Evolutionary conservation across 1,284 basidiomycete species (phyloP), one percentile per base, ranked within the genome.

Genomic region (Ceratobasidium sp.): DNA sequence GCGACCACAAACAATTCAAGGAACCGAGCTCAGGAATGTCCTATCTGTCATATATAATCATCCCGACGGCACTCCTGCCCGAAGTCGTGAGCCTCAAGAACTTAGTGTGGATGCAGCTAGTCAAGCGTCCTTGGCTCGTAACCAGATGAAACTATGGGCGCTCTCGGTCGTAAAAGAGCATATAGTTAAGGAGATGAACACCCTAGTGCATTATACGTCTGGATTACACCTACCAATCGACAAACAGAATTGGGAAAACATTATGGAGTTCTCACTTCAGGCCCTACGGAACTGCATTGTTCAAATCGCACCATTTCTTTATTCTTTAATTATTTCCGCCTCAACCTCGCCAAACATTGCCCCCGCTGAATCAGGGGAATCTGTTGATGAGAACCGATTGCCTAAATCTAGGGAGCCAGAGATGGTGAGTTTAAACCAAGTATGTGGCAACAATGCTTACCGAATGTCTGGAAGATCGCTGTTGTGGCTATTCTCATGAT

Each of bases 401-500:
- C n/a, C 54, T 5, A n/a, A 28, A 40, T 10, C 33, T 42, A 28
- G 33, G 4, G 61, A 62, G 15, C 61, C 61, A 5, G 17, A 42
- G 17, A 38, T 62, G 28, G 61, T 62, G 42, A 42, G 61, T 62
- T 62, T 9, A 15, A 26, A 17, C 28, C 44, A 38, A 23, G 46
- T 17, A 7, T 23, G 28, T 28, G 44, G 33, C 33, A 17, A 17
- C 7, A 7, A 66, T 28, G 23, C 42, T 38, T 38, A n/a, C 33
- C 13, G 33, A 5, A 12, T 26, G n/a, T 52, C 5, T 48, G 46
- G 48, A 56, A 70, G 48, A 33, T 70, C 33, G 48, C 68, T 6
- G 38, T 70, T n/a, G 50, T 57, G 13, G 48, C 68, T 20, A 52
- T 70, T 9, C 26, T 56, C 26, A 52, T 70, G 23, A 28, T 70